phyloP scores from a whole-genome alignment of 306 rosid species.

The Cucurbita argyrosperma region DNA sequence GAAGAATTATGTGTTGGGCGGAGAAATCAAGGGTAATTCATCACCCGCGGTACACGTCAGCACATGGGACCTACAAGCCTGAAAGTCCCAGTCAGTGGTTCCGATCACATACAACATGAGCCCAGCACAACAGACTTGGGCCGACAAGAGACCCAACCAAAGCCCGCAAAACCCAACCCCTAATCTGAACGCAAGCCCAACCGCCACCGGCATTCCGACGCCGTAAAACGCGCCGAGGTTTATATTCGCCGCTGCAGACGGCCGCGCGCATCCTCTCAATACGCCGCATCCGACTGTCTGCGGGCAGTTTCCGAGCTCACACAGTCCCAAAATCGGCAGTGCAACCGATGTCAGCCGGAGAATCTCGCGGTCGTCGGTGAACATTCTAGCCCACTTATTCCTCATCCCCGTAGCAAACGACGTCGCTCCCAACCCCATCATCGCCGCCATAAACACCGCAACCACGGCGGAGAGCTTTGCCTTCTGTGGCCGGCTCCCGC shows the following conservation, averaged over 20 bases:
- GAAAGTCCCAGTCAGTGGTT: slow-evolving; percentile 71
- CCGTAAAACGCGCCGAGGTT: slow-evolving; percentile 76
- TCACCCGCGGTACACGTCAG: slow-evolving; percentile 23
- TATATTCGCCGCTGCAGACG: slow-evolving; percentile 69
- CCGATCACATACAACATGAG: slow-evolving; percentile 63
- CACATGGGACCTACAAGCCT: slow-evolving; percentile 45
- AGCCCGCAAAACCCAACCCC: slow-evolving; percentile 74
- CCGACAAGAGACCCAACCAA: slow-evolving; percentile 73
- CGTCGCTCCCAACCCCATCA: slow-evolving; percentile 49
- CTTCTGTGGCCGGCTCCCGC: slow-evolving; percentile 25
- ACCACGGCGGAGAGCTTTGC: slow-evolving; percentile 51
- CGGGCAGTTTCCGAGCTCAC: slow-evolving; percentile 92
- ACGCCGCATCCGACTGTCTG: slow-evolving; percentile 92
- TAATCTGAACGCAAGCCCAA: slow-evolving; percentile 57
- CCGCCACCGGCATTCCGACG: slow-evolving; percentile 84
- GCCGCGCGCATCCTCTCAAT: slow-evolving; percentile 71
- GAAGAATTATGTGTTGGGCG: not conserved
- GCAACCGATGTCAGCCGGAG: slow-evolving; percentile 50
- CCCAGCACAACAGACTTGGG: slow-evolving; percentile 88
- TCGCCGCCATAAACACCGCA: slow-evolving; percentile 37
- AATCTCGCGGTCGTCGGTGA: slow-evolving; percentile 44
- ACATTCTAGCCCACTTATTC: slow-evolving; percentile 55
- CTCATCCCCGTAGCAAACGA: slow-evolving; percentile 46
- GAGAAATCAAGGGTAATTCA: slow-evolving; percentile 1
- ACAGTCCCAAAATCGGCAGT: slow-evolving; percentile 72